Evolutionary conservation across 2,329 filamentous ascomycete species (phyloP).

Genomic region (Ophiosphaerella korrae): DNA sequence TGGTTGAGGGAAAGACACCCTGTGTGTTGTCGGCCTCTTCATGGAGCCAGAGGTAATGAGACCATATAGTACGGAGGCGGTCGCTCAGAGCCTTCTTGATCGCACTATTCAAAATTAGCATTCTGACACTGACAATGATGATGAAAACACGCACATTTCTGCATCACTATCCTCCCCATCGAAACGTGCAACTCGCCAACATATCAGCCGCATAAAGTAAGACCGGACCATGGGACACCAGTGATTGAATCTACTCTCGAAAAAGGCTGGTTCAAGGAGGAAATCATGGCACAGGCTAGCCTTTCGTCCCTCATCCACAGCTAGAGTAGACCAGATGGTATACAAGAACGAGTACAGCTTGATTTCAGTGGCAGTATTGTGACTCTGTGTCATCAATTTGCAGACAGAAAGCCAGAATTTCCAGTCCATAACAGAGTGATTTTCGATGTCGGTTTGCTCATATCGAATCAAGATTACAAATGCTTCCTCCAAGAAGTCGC

Average conservation of each 20-base stretch:
- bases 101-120: conserved; percentile 54
- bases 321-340: conserved; percentile 76
- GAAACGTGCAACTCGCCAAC: conserved; percentile 84
- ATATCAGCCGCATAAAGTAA: conserved; percentile 88
- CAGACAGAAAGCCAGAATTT: conserved; percentile 84
- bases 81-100: conserved; percentile 72
- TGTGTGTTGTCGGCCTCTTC: conserved; percentile 66
- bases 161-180: conserved; percentile 67
- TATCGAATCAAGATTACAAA: conserved; percentile 70
- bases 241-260: conserved; percentile 84
- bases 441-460: conserved; percentile 52
- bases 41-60: conserved; percentile 77
- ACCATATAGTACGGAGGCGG: conserved; percentile 75
- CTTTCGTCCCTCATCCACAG: conserved; percentile 69
- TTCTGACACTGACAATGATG: background rate
- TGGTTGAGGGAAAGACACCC: conserved; percentile 69
- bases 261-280: conserved; percentile 74
- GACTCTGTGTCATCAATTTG: conserved; percentile 76
- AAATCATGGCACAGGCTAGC: conserved; percentile 73
- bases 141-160: conserved; percentile 65
- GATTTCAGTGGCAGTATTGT: conserved; percentile 90
- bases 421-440: conserved; percentile 69
- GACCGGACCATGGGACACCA: conserved; percentile 96
- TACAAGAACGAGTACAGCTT: conserved; percentile 82
- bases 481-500: conserved; percentile 86